Base-by-base conservation (phyloP, 768 basidiomycete genomes). In the Clavaria fumosa region DNA sequence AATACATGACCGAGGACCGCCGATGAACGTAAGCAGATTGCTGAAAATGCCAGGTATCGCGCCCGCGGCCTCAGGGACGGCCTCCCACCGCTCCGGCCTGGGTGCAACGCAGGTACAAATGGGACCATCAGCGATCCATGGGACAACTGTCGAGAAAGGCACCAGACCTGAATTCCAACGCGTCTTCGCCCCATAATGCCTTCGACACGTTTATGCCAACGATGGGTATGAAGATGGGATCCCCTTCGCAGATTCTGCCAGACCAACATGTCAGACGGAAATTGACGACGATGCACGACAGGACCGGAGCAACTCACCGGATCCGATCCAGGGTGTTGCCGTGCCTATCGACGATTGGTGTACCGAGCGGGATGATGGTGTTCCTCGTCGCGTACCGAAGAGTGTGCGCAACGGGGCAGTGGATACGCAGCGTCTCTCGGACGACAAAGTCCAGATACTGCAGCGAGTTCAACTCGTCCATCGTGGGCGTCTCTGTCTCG, bases 1-100 rank as follows among this genome's bases (percentile, higher is more conserved):
- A 20, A 72, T 69, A 43, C 71, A 73, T 0, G 66, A 55, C 5
- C 61, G 56, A 2, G 68, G 64, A 7, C 72, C 72, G 21, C 64
- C 67, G 2, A 66, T 34, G 56, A 73, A 73, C 2, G 61, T 54
- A 30, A 70, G 39, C 35, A 64, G 37, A 44, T 67, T 57, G 2
- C 62, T 54, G 60, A 60, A 68, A 1, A 71, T 55, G 5, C 69
- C 64, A 7, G 71, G 72, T 11, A 72, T 50, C 2, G 48, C 42
- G 5, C 50, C 45, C 2, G 50, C 56, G 2, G 50, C 47, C 3
- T 56, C 57, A 0, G 65, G 62, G 10, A 53, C 14, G 4, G 52
- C 37, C n/a, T 51, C 46, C 72, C 72, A 74, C 0, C 72, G 61
- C 41, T 73, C 69, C 0, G 71, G 71, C 41, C 69, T 72, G 43